Percentiles rank a stretch among this genome's conserved stretches.
Evolutionary conservation across 2,329 filamentous ascomycete species (phyloP).

Genomic region (Penicillium sp.): DNA sequence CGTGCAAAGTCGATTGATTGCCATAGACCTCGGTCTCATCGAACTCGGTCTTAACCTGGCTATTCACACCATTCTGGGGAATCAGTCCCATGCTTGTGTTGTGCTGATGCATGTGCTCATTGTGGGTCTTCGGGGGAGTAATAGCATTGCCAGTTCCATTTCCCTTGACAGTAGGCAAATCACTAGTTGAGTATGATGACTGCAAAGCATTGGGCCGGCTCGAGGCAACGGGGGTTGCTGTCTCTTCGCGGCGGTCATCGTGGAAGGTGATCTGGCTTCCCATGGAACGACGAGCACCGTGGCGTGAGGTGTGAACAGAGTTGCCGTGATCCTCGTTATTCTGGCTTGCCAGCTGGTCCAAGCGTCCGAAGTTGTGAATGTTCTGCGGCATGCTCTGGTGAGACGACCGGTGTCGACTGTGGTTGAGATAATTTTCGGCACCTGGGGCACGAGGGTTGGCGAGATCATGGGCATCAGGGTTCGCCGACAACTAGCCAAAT

Average conservation of each 20-base stretch:
- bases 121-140: conserved; percentile 56
- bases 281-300: conserved; percentile 46
- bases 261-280: conserved; percentile 42
- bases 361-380: conserved; percentile 43
- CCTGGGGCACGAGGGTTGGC: conserved; percentile 67
- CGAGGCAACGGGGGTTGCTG: conserved; percentile 24
- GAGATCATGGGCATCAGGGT: conserved; percentile 77
- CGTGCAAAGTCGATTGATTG: conserved; percentile 72
- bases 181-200: conserved; percentile 85
- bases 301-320: conserved; percentile 33
- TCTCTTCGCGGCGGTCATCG: conserved; percentile 30
- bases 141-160: conserved; percentile 50
- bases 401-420: conserved; percentile 66
- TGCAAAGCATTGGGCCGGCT: conserved; percentile 56
- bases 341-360: conserved; percentile 36
- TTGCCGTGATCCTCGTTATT: conserved; percentile 28
- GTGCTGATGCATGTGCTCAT: conserved; percentile 65
- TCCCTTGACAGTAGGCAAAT: conserved; percentile 81
- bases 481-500: conserved; percentile 67
- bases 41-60: conserved; percentile 51
- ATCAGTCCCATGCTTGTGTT: conserved; percentile 80
- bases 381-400: conserved; percentile 61
- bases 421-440: conserved; percentile 63
- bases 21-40: conserved; percentile 47
- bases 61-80: conserved; percentile 62